Conservation (phyloP, 2,329 filamentous ascomycete species). For the Colletotrichum noveboracense region DNA sequence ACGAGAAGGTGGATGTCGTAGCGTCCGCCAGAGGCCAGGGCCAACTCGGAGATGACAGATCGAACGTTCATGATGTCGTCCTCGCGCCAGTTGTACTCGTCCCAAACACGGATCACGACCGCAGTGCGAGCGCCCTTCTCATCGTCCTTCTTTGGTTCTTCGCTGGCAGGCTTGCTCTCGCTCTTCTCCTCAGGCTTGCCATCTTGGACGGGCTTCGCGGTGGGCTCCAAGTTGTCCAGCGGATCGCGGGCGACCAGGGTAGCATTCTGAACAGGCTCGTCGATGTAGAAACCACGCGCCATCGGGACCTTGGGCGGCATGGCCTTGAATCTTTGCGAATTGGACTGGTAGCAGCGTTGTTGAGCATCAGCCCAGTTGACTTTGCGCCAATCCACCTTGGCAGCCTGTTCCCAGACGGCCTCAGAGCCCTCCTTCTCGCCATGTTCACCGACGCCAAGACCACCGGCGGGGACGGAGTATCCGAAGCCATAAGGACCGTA, state of each 20-base stretch:
- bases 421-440: constrained; percentile 84
- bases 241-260: constrained; percentile 22
- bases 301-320: constrained; percentile 42
- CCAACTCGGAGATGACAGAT: constrained; percentile 82
- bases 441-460: constrained; percentile 83
- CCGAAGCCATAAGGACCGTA: constrained; percentile 90
- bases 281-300: constrained; percentile 58
- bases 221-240: constrained; percentile 15
- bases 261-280: constrained; percentile 34
- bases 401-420: constrained; percentile 73
- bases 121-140: constrained; percentile 66
- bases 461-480: constrained; percentile 79
- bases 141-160: constrained; percentile 28
- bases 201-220: background rate
- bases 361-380: constrained; percentile 84
- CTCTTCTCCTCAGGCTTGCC: background rate
- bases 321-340: constrained; percentile 70
- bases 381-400: constrained; percentile 77
- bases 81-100: constrained; percentile 77
- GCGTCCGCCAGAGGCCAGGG: constrained; percentile 80
- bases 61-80: constrained; percentile 85
- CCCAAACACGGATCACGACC: constrained; percentile 83
- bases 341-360: constrained; percentile 73
- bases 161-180: background rate
- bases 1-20: constrained; percentile 88